phyloP scores from a whole-genome alignment of 2,329 filamentous ascomycete genomes.

The Atkinsonella texensis region DNA sequence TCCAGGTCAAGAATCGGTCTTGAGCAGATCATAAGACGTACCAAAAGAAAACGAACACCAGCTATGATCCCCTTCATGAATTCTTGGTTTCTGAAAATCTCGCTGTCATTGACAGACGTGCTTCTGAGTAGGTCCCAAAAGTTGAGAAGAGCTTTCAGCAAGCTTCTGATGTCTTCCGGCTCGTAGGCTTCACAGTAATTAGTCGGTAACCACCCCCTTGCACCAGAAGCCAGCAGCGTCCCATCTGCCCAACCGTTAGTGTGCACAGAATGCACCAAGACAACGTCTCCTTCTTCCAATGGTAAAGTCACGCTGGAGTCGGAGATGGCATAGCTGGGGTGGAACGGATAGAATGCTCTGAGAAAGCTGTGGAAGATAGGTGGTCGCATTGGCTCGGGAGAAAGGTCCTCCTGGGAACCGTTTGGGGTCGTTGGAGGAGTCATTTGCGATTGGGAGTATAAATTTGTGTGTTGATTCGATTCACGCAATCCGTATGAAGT shows the following conservation, averaged over 20 bases:
- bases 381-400: constrained; percentile 31
- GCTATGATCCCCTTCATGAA: constrained; percentile 91
- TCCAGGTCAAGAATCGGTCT: background rate
- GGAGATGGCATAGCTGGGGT: constrained; percentile 63
- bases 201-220: constrained; percentile 88
- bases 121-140: constrained; percentile 86
- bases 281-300: constrained; percentile 80
- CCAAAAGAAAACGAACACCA: constrained; percentile 79
- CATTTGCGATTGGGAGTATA: constrained; percentile 48
- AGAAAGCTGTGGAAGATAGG: constrained; percentile 88
- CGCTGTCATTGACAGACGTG: constrained; percentile 60
- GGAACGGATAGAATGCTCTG: constrained; percentile 86
- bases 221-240: constrained; percentile 73
- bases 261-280: constrained; percentile 91
- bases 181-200: constrained; percentile 98
- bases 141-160: constrained; percentile 76
- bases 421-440: constrained; percentile 69
- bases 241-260: constrained; percentile 98
- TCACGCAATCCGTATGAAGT: constrained; percentile 19
- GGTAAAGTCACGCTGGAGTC: constrained; percentile 81
- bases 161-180: constrained; percentile 69
- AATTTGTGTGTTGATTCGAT: constrained; percentile 23
- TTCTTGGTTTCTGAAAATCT: constrained; percentile 80
- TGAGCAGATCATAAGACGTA: constrained; percentile 34
- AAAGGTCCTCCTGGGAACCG: constrained; percentile 49